Evolutionary conservation across 768 basidiomycete species (phyloP).

Genomic region (Coprinopsis sp.): DNA sequence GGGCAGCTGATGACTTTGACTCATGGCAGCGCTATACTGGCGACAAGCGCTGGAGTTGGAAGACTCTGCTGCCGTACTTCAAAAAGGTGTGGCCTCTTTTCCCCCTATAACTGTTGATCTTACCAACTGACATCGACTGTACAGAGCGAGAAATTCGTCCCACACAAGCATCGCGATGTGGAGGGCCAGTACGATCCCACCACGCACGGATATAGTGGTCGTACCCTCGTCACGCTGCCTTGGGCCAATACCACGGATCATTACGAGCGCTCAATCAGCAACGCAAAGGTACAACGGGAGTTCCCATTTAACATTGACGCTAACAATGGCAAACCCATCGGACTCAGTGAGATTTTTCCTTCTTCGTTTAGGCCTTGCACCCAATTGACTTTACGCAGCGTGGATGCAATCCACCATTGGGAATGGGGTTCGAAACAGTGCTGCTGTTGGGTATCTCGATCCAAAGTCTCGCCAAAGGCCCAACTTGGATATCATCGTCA

Average conservation of each 20-base stretch:
- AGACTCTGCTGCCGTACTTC: slow-evolving; percentile 17
- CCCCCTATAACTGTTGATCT: not conserved
- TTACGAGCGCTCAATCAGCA: slow-evolving; percentile 28
- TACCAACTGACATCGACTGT: slow-evolving; percentile 9
- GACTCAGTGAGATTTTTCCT: slow-evolving; percentile 5
- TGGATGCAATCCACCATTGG: slow-evolving; percentile 22
- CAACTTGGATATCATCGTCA: slow-evolving; percentile 22
- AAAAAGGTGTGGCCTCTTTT: slow-evolving; percentile 10
- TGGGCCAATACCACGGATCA: slow-evolving; percentile 22
- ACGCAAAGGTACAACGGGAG: slow-evolving; percentile 18
- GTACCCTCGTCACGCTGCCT: slow-evolving; percentile 18
- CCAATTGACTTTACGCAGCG: slow-evolving; percentile 5
- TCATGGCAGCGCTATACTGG: slow-evolving; percentile 16
- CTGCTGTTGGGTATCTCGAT: slow-evolving; percentile 21
- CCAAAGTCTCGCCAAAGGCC: slow-evolving; percentile 16
- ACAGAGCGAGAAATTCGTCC: slow-evolving; percentile 23
- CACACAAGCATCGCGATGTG: slow-evolving; percentile 26
- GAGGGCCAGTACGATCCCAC: slow-evolving; percentile 10
- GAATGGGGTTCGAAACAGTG: slow-evolving; percentile 20
- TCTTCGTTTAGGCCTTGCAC: not conserved
- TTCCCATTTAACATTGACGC: slow-evolving; percentile 9
- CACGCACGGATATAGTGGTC: slow-evolving; percentile 9
- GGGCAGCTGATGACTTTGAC: slow-evolving; percentile 20
- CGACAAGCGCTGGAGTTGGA: slow-evolving; percentile 23
- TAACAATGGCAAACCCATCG: slow-evolving; percentile 12